Percentiles rank a stretch among this genome's conserved stretches.
These are phyloP conservation scores for Allomyces macrogynus DNA, from an alignment of 192 early-diverging fungal species.

Conservation along the genomic window DNA sequence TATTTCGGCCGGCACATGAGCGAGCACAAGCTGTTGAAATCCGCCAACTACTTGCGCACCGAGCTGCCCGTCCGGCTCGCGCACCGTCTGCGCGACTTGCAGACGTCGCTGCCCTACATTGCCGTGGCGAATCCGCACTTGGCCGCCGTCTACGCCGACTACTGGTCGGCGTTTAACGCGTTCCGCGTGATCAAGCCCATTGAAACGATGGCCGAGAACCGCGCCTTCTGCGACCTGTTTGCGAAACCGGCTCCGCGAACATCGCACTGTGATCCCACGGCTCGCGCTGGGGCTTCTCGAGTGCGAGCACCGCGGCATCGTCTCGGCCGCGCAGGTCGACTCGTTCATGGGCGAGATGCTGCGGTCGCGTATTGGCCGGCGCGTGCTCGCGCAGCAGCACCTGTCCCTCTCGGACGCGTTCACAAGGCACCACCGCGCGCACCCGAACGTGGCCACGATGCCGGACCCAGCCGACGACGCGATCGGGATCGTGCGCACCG, in stretches of 20 bases:
- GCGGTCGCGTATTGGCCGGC: constrained; percentile 64
- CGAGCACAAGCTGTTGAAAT: constrained; percentile 56
- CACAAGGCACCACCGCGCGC: background rate
- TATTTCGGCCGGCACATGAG: constrained; percentile 77
- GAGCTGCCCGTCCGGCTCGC: constrained; percentile 80
- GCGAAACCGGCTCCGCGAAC: constrained; percentile 48
- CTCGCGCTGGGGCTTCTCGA: constrained; percentile 72
- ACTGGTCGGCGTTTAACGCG: constrained; percentile 83
- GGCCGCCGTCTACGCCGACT: constrained; percentile 61
- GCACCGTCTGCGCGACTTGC: constrained; percentile 80
- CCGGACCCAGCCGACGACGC: constrained; percentile 13
- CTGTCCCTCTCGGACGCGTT: constrained; percentile 43
- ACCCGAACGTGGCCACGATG: constrained; percentile 21
- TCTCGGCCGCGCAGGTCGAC: constrained; percentile 43
- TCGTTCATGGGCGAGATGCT: constrained; percentile 80
- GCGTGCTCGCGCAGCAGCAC: constrained; percentile 85
- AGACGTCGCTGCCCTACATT: constrained; percentile 67
- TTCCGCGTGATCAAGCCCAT: constrained; percentile 51
- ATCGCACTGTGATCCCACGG: constrained; percentile 69
- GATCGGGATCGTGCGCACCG: constrained; percentile 50
- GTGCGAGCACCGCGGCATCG: constrained; percentile 28
- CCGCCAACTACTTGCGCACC: constrained; percentile 73
- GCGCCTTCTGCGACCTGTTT: constrained; percentile 57
- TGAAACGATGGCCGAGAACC: constrained; percentile 60
- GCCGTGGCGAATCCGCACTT: constrained; percentile 85